phyloP scores from a whole-genome alignment of 2,329 filamentous ascomycete species.

The Aureobasidium subglaciale region DNA sequence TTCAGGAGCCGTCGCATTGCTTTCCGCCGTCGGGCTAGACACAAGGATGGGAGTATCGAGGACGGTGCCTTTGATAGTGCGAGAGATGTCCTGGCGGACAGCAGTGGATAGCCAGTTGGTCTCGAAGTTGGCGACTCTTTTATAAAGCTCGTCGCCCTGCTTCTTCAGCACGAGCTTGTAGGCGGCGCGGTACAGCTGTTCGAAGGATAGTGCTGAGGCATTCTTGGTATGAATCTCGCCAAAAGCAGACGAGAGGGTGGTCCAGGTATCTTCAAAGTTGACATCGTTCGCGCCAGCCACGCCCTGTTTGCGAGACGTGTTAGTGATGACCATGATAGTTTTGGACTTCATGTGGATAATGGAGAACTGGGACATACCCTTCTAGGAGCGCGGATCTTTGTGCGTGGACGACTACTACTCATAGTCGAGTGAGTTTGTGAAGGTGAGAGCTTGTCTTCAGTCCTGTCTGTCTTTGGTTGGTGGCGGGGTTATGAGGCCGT shows the following conservation, averaged over 20 bases:
- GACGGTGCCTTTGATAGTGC: constrained; percentile 58
- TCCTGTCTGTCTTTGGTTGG: background rate
- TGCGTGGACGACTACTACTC: background rate
- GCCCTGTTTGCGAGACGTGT: constrained; percentile 37
- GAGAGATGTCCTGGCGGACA: constrained; percentile 64
- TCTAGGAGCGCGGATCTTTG: constrained; percentile 61
- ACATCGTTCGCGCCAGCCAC: constrained; percentile 52
- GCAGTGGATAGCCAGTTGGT: constrained; percentile 68
- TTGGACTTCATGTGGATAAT: background rate
- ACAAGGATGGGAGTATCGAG: too few species aligned
- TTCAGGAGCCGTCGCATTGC: constrained; percentile 62
- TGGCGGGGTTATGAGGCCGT: constrained; percentile 9
- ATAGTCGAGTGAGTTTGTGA: too few species aligned
- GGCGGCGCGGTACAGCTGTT: constrained; percentile 86
- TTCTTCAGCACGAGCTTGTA: constrained; percentile 92
- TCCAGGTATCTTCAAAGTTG: constrained; percentile 85
- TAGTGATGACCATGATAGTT: too few species aligned
- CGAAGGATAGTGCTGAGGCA: constrained; percentile 83
- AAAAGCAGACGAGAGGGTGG: constrained; percentile 66
- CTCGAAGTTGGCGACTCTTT: constrained; percentile 73
- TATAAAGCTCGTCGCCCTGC: constrained; percentile 74
- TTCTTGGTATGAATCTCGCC: constrained; percentile 87
- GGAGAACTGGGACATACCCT: constrained; percentile 46
- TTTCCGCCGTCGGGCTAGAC: constrained; percentile 29
- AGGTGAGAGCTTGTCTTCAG: too few species aligned